phyloP scores from a whole-genome alignment of 805 yeast species.

The Pichia nanzhaoensis region DNA sequence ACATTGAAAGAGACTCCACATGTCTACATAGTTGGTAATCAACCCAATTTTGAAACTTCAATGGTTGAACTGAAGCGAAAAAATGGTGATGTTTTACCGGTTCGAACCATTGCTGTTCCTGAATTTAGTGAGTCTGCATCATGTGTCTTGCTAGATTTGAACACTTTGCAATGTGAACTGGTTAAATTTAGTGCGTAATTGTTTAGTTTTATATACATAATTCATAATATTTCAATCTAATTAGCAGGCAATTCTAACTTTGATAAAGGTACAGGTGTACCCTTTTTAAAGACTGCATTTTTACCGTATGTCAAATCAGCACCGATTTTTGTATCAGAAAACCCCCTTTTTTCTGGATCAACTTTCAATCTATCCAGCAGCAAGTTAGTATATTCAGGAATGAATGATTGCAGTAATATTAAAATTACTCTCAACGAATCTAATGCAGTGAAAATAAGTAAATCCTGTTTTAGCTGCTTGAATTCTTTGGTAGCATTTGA shows the following conservation, averaged over 20 bases:
- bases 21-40: slow-evolving; percentile 83
- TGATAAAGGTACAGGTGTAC: slow-evolving; percentile 27
- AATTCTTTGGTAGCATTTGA: neutral
- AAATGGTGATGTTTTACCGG: slow-evolving; percentile 24
- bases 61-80: slow-evolving; percentile 32
- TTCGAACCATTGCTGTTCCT: slow-evolving; percentile 64
- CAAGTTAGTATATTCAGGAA: slow-evolving; percentile 54
- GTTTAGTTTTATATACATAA: neutral
- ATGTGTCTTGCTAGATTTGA: slow-evolving; percentile 53
- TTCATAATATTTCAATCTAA: neutral
- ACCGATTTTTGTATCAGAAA: slow-evolving; percentile 45
- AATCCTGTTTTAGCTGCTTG: slow-evolving; percentile 35
- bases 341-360: slow-evolving; percentile 31
- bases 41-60: slow-evolving; percentile 50
- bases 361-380: slow-evolving; percentile 64
- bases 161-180: slow-evolving; percentile 47
- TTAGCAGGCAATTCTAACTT: slow-evolving; percentile 17
- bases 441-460: slow-evolving; percentile 55
- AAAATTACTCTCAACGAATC: slow-evolving; percentile 66
- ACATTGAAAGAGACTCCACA: slow-evolving; percentile 75
- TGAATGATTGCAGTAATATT: slow-evolving; percentile 62
- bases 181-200: slow-evolving; percentile 29
- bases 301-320: slow-evolving; percentile 56
- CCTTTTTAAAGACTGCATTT: slow-evolving; percentile 32
- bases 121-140: slow-evolving; percentile 60